phyloP scores from a whole-genome alignment of 1,139 yeast genomes.

The Geotrichum citri-aurantii region DNA sequence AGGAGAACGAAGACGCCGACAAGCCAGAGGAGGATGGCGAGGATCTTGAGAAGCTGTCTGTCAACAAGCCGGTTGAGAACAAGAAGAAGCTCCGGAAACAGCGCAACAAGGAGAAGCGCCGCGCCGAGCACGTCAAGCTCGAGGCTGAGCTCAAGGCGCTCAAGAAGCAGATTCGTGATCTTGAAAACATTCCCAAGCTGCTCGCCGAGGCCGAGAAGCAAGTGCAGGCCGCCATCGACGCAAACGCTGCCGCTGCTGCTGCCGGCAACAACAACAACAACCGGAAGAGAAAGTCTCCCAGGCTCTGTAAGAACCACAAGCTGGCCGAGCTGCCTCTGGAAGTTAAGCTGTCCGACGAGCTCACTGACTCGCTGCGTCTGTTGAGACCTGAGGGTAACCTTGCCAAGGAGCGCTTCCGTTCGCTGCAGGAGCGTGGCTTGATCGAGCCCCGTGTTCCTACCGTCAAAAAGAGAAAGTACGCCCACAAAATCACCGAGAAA shows the following conservation, averaged over 20 bases:
- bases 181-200: constrained; percentile 38
- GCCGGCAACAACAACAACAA: constrained; percentile 21
- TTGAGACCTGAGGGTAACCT: constrained; percentile 89
- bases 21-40: constrained; percentile 35
- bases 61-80: constrained; percentile 61
- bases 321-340: constrained; percentile 65
- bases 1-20: constrained; percentile 29
- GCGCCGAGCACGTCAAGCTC: constrained; percentile 53
- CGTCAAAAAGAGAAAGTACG: constrained; percentile 55
- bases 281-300: constrained; percentile 29
- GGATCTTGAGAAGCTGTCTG: constrained; percentile 47
- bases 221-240: constrained; percentile 27
- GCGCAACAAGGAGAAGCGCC: constrained; percentile 65
- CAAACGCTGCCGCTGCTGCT: constrained; percentile 3
- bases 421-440: constrained; percentile 76
- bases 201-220: constrained; percentile 25
- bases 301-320: constrained; percentile 45
- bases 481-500: constrained; percentile 75
- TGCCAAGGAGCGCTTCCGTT: constrained; percentile 74
- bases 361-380: constrained; percentile 76
- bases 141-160: constrained; percentile 56
- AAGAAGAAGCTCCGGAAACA: constrained; percentile 74
- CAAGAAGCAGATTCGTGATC: constrained; percentile 51
- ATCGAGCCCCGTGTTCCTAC: constrained; percentile 78
- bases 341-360: constrained; percentile 82